Conservation (phyloP, 768 basidiomycete species). For the Auriscalpium orientale region DNA sequence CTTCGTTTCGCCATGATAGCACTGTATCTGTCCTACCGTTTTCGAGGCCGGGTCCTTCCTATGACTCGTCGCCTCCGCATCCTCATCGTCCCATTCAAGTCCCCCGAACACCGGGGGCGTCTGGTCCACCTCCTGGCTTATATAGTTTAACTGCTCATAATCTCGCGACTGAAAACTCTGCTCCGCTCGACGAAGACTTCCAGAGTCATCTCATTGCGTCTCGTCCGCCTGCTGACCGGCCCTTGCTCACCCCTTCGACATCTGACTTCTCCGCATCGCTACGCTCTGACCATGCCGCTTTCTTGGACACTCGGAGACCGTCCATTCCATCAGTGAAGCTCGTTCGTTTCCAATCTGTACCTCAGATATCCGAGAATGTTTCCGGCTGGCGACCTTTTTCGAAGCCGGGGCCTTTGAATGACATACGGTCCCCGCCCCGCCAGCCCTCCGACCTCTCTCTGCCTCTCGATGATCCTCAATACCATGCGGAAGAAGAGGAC, state of each 20-base stretch:
- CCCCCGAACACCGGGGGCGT: neutral
- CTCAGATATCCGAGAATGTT: neutral
- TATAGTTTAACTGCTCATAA: too few relatives aligned
- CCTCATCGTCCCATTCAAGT: neutral
- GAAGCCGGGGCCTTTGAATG: neutral
- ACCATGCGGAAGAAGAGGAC: neutral
- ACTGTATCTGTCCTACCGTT: neutral
- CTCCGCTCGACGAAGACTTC: neutral
- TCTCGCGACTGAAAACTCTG: too few relatives aligned
- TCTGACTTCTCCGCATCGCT: neutral
- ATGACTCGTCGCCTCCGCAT: neutral
- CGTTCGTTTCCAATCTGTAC: too few relatives aligned
- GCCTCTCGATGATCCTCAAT: neutral
- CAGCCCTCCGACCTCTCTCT: neutral
- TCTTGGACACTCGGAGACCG: neutral
- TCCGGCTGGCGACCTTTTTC: neutral
- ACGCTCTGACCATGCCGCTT: neutral
- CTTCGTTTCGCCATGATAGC: neutral
- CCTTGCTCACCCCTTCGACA: neutral
- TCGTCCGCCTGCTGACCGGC: neutral
- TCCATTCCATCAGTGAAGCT: neutral
- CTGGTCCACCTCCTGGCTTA: neutral
- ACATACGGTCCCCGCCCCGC: neutral
- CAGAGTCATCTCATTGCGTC: neutral
- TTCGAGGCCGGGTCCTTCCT: constrained; percentile 10